Evolutionary conservation across 768 basidiomycete genomes (phyloP).

Genomic region (Leccinum rimulosum): DNA sequence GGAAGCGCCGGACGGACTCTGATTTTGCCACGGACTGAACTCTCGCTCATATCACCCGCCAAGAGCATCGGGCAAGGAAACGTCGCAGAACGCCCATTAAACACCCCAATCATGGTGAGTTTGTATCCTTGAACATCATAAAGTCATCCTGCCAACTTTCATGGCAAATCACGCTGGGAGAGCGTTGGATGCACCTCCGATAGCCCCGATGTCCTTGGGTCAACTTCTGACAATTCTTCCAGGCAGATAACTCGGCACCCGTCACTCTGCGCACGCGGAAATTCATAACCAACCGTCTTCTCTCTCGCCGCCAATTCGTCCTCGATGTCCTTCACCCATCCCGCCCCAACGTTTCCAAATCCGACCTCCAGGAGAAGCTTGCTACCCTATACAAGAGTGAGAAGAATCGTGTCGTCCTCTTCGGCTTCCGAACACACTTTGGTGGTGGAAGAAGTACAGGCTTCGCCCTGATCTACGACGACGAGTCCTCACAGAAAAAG

Average conservation of each 20-base stretch:
- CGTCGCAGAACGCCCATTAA: conserved; percentile 18
- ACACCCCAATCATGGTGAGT: conserved; percentile 37
- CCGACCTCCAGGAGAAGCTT: conserved; percentile 90
- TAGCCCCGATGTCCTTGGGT: conserved; percentile 21
- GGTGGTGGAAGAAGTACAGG: conserved; percentile 98
- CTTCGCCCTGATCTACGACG: conserved; percentile 97
- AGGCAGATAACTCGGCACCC: conserved; percentile 81
- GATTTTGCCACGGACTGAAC: conserved; percentile 14
- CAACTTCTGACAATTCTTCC: conserved; percentile 18
- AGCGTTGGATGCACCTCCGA: conserved; percentile 27
- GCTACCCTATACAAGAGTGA: conserved; percentile 91
- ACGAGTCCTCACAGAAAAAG: conserved; percentile 90
- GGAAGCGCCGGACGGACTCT: conserved; percentile 42
- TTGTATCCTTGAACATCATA: conserved; percentile 9
- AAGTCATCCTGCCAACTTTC: conserved; percentile 2
- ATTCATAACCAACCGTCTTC: conserved; percentile 98
- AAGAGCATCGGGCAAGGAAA: conserved; percentile 29
- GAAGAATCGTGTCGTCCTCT: conserved; percentile 86
- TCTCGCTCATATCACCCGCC: conserved; percentile 19
- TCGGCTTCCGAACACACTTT: conserved; percentile 93
- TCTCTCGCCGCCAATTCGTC: conserved; percentile 94
- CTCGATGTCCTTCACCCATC: conserved; percentile 95
- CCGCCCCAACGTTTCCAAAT: conserved; percentile 89
- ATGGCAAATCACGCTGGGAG: conserved; percentile 6
- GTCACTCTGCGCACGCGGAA: conserved; percentile 97